Base-by-base conservation (phyloP, 208 protist species). In the Novymonas esmeraldas region DNA sequence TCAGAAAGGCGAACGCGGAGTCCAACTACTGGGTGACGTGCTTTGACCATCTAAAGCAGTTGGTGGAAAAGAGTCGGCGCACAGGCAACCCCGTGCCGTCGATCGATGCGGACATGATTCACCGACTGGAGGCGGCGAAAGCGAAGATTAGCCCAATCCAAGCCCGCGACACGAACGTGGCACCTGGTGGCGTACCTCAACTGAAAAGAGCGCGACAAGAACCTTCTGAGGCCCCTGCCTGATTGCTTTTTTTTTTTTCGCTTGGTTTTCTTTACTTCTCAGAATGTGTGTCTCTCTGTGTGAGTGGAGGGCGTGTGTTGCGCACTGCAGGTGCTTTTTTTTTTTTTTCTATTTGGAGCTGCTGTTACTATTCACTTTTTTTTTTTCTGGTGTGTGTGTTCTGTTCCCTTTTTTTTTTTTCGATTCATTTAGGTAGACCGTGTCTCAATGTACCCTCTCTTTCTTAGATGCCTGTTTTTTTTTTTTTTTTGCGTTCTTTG, bases 1-100 rank as follows among this genome's bases (percentile, higher is more conserved):
- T 95, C 31, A 50, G 72, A 18, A 78, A 78, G 38, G 90, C 85
- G 4, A 95, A 93, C 51, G 52, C 73, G 2, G 87, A 95, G 51
- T 63, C 74, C 13, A 78, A 76, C 6, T 95, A 95, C 65, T 95
- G 90, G 87, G 69, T 90, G 26, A 55, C 62, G 31, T 84, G 81
- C 42, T 95, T 93, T 72, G 87, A 95, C 11, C 78, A 84, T 48
- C 78, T 95, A 10, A 92, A 90, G 50, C 34, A 31, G 0, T 86
- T 90, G 72, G 57, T 91, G n/a, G 81, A 90, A 42, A 45, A 59
- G 14, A 70, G 66, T 18, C 55, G 70, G 9, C 57, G 50, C 13
- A 73, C 60, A 20, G 78, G 76, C 9, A 48, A 61, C 14, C 63
- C 45, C 5, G 59, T 84, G 10, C 80, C 80, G n/a, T 73, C 77